phyloP scores from a whole-genome alignment of 306 rosid species.

The Castanea sativa region DNA sequence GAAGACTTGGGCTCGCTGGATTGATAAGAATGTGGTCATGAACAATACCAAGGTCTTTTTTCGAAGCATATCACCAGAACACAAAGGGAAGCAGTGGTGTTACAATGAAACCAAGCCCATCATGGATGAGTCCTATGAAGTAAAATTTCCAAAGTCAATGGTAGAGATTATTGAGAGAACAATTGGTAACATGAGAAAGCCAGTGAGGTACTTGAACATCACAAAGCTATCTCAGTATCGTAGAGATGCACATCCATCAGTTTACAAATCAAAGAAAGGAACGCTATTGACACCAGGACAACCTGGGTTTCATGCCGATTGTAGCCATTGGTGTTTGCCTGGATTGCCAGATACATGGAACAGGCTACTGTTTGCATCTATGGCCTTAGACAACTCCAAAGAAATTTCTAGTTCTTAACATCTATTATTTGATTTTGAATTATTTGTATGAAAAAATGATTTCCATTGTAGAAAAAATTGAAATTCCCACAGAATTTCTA shows the following conservation, averaged over 20 bases:
- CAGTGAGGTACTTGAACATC: constrained; percentile 43
- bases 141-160: constrained; percentile 4
- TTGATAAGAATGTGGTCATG: constrained; percentile 28
- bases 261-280: constrained; percentile 14
- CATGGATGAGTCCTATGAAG: constrained; percentile 12
- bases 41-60: constrained; percentile 34
- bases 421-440: not conserved
- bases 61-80: constrained; percentile 50
- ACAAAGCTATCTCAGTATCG: constrained; percentile 32
- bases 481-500: too few species aligned
- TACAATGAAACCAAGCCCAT: constrained; percentile 31
- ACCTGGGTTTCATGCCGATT: constrained; percentile 24
- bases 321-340: constrained; percentile 52
- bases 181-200: constrained; percentile 23
- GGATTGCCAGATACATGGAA: constrained; percentile 53
- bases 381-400: constrained; percentile 11
- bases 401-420: constrained; percentile 10
- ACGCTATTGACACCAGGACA: constrained; percentile 8
- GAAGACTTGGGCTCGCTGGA: constrained; percentile 47
- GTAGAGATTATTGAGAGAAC: constrained; percentile 26
- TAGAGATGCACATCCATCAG: constrained; percentile 35
- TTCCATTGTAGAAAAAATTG: too few species aligned
- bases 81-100: constrained; percentile 45
- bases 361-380: constrained; percentile 31
- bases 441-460: too few species aligned